Conservation (phyloP, 306 rosid species). For the Mimosa pudica region DNA sequence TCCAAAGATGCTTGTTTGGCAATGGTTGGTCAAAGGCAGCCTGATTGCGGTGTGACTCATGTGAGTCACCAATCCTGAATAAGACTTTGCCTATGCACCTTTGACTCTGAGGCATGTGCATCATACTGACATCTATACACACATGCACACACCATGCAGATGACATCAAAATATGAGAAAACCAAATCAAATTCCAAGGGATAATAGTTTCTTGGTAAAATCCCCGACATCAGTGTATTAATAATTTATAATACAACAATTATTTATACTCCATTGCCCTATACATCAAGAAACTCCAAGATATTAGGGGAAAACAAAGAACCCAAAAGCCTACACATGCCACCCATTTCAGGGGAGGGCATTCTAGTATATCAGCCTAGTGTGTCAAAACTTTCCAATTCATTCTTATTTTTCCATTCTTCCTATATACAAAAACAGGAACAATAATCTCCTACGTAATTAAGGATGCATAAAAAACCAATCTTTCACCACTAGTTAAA, state of each 20-base stretch:
- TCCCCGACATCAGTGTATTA: background rate
- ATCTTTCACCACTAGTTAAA: background rate
- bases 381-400: slow-evolving; percentile 1
- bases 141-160: background rate
- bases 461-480: background rate
- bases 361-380: background rate
- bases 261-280: background rate
- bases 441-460: background rate
- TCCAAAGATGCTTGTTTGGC: background rate
- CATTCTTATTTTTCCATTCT: background rate
- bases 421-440: background rate
- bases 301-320: background rate
- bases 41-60: too few relatives aligned
- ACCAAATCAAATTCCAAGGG: background rate
- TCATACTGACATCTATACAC: background rate
- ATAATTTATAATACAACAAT: background rate
- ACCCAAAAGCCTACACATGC: background rate
- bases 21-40: background rate
- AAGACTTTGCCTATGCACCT: too few relatives aligned
- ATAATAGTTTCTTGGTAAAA: background rate
- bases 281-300: background rate
- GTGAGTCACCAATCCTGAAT: too few relatives aligned
- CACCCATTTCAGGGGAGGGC: background rate
- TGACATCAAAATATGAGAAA: background rate
- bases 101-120: background rate